Evolutionary conservation across 345 rosid species (phyloP).

Genomic region (Isatis tinctoria): DNA sequence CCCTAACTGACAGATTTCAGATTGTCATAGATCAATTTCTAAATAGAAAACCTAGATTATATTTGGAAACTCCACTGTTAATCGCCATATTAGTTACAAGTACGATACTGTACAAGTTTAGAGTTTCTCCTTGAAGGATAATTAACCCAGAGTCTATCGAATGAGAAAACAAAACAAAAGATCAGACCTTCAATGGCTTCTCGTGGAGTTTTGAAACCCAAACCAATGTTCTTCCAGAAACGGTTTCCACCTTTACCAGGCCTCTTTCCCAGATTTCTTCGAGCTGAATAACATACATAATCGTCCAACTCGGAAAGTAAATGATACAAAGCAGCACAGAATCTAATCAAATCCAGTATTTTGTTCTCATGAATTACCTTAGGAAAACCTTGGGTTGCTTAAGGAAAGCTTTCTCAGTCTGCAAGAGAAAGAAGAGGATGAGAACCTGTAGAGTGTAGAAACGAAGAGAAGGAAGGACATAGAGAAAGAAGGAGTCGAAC

Average conservation of each 20-base stretch:
- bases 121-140: not conserved
- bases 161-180: not conserved
- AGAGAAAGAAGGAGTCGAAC: not conserved
- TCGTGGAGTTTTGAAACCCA: no score
- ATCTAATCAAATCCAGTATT: not conserved
- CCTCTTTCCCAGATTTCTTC: no score
- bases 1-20: no score
- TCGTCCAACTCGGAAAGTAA: not conserved
- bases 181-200: slow-evolving; percentile 78
- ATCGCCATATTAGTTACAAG: no score
- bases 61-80: not conserved
- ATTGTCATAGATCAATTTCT: not conserved
- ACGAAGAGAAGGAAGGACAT: not conserved
- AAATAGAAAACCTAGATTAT: not conserved
- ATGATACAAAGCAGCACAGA: not conserved
- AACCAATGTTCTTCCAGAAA: no score
- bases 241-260: no score
- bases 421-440: not conserved
- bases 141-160: not conserved
- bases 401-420: slow-evolving; percentile 83
- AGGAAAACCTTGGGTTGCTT: slow-evolving; percentile 85
- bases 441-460: not conserved
- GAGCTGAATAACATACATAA: not conserved
- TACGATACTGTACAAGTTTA: not conserved
- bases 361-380: slow-evolving; percentile 26